These are phyloP conservation scores for Diophrys appendiculata DNA, from an alignment of 73 alveolate genomes.

Conservation along the genomic window DNA sequence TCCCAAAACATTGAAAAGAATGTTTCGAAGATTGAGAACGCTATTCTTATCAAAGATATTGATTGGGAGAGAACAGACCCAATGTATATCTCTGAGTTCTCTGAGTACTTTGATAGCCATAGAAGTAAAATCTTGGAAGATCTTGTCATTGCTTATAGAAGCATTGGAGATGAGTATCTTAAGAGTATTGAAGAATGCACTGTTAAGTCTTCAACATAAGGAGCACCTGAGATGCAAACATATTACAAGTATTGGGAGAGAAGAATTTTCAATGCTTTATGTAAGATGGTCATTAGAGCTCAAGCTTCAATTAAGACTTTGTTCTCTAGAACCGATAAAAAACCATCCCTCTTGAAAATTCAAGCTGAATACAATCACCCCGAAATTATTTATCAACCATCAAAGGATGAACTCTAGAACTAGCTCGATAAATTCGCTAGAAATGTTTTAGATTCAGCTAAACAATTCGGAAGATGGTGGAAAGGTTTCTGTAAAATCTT, in stretches of 20 bases:
- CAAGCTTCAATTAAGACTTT: constrained; percentile 74
- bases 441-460: constrained; percentile 70
- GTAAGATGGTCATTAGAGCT: constrained; percentile 95
- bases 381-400: constrained; percentile 76
- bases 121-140: constrained; percentile 87
- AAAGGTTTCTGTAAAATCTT: constrained; percentile 84
- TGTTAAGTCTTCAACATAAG: constrained; percentile 83
- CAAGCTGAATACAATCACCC: constrained; percentile 78
- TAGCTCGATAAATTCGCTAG: constrained; percentile 76
- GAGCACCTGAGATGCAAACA: constrained; percentile 94
- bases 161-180: constrained; percentile 84
- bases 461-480: constrained; percentile 89
- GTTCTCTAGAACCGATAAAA: constrained; percentile 68
- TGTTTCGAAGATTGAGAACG: constrained; percentile 53
- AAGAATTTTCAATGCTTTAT: constrained; percentile 97
- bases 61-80: constrained; percentile 67
- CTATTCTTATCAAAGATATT: constrained; percentile 65
- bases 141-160: constrained; percentile 82
- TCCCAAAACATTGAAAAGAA: constrained; percentile 68
- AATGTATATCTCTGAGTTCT: constrained; percentile 74
- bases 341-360: constrained; percentile 70
- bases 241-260: constrained; percentile 98
- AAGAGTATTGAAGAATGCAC: constrained; percentile 97
- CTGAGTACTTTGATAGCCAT: constrained; percentile 96
- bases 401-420: constrained; percentile 75